Evolutionary conservation across 768 basidiomycete genomes (phyloP), one percentile per base, ranked within the genome.

Genomic region (Chalciporus chontae): DNA sequence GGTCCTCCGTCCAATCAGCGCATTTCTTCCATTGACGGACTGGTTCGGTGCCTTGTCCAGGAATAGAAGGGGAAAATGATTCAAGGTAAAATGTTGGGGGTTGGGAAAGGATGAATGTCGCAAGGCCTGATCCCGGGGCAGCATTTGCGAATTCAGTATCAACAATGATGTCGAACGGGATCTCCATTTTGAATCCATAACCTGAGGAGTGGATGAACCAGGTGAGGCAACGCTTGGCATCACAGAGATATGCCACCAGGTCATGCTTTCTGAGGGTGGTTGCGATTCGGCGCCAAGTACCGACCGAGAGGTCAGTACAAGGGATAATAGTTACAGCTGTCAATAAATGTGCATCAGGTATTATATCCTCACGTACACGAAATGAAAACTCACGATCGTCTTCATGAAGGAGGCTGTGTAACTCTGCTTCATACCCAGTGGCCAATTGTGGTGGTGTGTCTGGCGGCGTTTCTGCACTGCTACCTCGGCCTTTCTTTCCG

Each of bases 101-200:
- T 41, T 72, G 75, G 19, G 84, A 79, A 29, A 91, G 77, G n/a
- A 73, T 59, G 62, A 91, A 82, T 1, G 81, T 74, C 7, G 81
- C 84, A 7, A 78, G 70, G 27, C 77, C 86, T 8, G 77, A 72
- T 26, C 79, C 81, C 11, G 81, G 77, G 15, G 77, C 69, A 26
- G 74, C 66, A 48, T 79, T 74, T 21, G 73, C 69, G 65, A 87
- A 83, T 45, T 79, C 75, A 5, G 81, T 76, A 26, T 81, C 73
- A 17, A 74, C 56, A 53, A 91, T 83, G 51, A 67, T 75, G 48
- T 80, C 73, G 67, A 86, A 89, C 5, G 87, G 80, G 15, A 91
- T 75, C 53, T 88, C 86, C 85, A 92, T 92, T 67, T 91, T 91
- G 76, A 90, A 91, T 17, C 85, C 80, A 54, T 77, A 77, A 18